Percentiles rank a stretch among this genome's conserved stretches.
These are phyloP conservation scores for Macadamia tetraphylla DNA, from an alignment of 164 flowering plant species.

Conservation along the genomic window DNA sequence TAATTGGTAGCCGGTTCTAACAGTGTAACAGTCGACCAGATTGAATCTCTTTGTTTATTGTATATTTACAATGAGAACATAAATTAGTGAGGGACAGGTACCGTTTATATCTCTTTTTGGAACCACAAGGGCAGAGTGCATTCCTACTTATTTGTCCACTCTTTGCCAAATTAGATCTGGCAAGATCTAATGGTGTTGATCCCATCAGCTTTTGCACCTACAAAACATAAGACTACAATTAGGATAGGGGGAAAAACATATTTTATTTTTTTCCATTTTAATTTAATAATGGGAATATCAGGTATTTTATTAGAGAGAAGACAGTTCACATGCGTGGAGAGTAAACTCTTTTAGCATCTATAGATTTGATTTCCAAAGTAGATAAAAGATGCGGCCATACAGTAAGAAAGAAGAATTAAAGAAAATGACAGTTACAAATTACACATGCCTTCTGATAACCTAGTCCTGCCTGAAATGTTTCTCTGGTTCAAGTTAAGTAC, in stretches of 20 bases:
- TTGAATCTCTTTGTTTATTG: neutral
- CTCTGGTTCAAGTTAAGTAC: neutral
- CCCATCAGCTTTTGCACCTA: constrained; percentile 94
- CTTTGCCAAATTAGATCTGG: constrained; percentile 80
- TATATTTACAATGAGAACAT: neutral
- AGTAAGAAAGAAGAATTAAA: neutral
- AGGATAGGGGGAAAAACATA: too few relatives aligned
- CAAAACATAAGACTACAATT: constrained; percentile 8
- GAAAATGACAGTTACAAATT: neutral
- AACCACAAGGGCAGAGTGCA: constrained; percentile 90
- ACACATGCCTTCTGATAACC: neutral
- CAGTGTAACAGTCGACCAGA: too few relatives aligned
- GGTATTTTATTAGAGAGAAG: too few relatives aligned
- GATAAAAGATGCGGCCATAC: neutral
- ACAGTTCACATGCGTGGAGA: too few relatives aligned
- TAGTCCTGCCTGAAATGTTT: neutral
- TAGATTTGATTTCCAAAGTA: too few relatives aligned
- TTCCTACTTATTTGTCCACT: constrained; percentile 91
- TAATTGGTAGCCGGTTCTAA: neutral
- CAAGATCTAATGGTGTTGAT: constrained; percentile 79
- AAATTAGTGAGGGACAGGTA: constrained; percentile 17
- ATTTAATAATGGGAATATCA: too few relatives aligned
- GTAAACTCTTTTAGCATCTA: too few relatives aligned
- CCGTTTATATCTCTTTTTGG: constrained; percentile 92
- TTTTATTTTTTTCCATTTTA: too few relatives aligned